Percentiles rank a stretch among this genome's conserved stretches.
phyloP scores from a whole-genome alignment of 768 basidiomycete species.

The Panaeolus cyanescens region DNA sequence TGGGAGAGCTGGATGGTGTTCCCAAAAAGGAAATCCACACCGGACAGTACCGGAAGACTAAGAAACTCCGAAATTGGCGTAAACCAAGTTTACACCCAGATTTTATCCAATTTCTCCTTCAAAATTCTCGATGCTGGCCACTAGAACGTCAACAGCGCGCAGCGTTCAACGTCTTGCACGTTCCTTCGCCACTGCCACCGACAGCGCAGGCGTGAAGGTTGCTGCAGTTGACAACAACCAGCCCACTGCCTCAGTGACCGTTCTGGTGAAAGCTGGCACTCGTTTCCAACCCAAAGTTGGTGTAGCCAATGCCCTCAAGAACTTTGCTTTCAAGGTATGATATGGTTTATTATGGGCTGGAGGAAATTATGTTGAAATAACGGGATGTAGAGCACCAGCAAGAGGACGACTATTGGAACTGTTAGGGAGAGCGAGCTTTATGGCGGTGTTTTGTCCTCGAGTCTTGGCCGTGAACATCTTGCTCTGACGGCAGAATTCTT shows the following conservation, averaged over 20 bases:
- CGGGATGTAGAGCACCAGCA: conserved; percentile 69
- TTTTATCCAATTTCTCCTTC: conserved; percentile 26
- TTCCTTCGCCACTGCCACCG: conserved; percentile 82
- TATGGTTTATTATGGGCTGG: background rate
- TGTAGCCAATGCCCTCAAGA: conserved; percentile 92
- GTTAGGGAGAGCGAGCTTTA: conserved; percentile 92
- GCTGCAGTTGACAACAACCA: conserved; percentile 82
- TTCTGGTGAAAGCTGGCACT: conserved; percentile 91
- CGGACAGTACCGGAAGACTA: conserved; percentile 28
- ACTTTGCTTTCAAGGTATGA: conserved; percentile 97
- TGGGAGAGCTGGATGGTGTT: background rate
- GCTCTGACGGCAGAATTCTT: conserved; percentile 95
- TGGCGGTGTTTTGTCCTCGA: conserved; percentile 87
- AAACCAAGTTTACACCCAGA: conserved; percentile 19
- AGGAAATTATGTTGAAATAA: background rate
- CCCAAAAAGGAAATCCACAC: conserved; percentile 15
- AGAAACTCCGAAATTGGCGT: conserved; percentile 27
- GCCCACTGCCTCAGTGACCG: conserved; percentile 83
- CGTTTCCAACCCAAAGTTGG: conserved; percentile 88
- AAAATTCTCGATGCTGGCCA: conserved; percentile 56
- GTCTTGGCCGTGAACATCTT: conserved; percentile 86
- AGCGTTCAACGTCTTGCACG: conserved; percentile 61
- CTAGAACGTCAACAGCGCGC: conserved; percentile 60
- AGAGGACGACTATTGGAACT: conserved; percentile 86
- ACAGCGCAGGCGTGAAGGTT: conserved; percentile 81